Base-by-base conservation (phyloP, 2,329 filamentous ascomycete genomes). In the Monosporascus cannonballus region DNA sequence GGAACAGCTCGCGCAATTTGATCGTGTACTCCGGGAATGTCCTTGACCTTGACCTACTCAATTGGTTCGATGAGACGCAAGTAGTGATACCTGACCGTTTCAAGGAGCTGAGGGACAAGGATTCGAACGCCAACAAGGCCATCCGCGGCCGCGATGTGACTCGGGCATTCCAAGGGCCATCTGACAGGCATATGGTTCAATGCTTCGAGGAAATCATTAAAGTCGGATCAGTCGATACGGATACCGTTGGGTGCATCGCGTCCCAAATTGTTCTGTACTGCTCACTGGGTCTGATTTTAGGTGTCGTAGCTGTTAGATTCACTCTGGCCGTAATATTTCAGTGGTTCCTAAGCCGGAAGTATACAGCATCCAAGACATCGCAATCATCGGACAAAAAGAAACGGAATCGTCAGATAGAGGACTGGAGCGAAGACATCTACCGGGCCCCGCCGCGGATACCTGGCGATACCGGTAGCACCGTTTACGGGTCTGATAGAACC, bases 371-470 rank as follows among this genome's bases (percentile, higher is more conserved):
- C 47, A 96, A 90, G 71, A 96, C 93, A 1, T 93, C 90, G 2
- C 86, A 96, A 69, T 84, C 84, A 17, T 84, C 86, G 5, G 84
- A 94, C 68, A 83, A 86, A 59, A 91, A 93, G 69, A 87, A 92
- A 72, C 85, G 94, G 54, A 87, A 92, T 61, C 85, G 87, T 61
- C 91, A 97, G 73, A 99, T 99, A 59, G 94, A 99, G 70, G 93
- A 96, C 64, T 99, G 94, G 94, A 87, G 87, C 15, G 90, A 97
- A 59, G 94, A 99, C 66, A 99, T 99, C 63, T 97, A 99, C 71
- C 88, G 91, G 44, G 89, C 93, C 3, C 90, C 91, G 24, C 85
- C 87, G 51, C 88, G 91, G 59, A 78, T 96, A 58, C 81, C 86
- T 3, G 94, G 84, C 18, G 84, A 96, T 62, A 75, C 87, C 42